Conservation (phyloP, 202 grass and related monocot genomes). For the Saccharum hybrid region DNA sequence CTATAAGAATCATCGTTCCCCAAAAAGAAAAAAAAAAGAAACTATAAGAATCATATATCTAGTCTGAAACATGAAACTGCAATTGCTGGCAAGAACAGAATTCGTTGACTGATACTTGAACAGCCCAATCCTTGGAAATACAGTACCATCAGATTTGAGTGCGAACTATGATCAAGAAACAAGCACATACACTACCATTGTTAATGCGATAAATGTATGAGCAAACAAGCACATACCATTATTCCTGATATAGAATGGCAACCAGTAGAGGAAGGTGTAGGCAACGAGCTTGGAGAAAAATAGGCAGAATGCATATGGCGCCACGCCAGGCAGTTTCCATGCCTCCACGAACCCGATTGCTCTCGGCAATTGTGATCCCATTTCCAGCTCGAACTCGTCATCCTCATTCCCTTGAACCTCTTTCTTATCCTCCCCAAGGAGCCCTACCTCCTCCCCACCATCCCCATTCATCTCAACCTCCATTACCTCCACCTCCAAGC, state of each 20-base stretch:
- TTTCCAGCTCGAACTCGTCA: conserved; percentile 43
- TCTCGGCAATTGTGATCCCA: conserved; percentile 32
- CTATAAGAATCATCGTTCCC: background rate
- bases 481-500: conserved; percentile 41
- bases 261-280: conserved; percentile 89
- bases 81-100: background rate
- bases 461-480: conserved; percentile 81
- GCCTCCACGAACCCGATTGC: conserved; percentile 84
- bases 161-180: background rate
- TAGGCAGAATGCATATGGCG: conserved; percentile 71
- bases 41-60: background rate
- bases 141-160: background rate
- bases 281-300: conserved; percentile 95
- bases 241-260: conserved; percentile 85
- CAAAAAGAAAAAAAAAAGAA: background rate
- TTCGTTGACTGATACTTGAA: background rate
- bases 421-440: conserved; percentile 65
- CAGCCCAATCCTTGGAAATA: background rate
- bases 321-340: conserved; percentile 70
- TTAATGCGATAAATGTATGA: conserved; percentile 3
- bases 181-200: background rate
- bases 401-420: conserved; percentile 16
- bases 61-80: background rate
- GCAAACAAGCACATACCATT: conserved; percentile 57
- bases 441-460: conserved; percentile 65